Conservation (phyloP, 1,139 yeast genomes). For the Nakaseomyces uthaithaninus region DNA sequence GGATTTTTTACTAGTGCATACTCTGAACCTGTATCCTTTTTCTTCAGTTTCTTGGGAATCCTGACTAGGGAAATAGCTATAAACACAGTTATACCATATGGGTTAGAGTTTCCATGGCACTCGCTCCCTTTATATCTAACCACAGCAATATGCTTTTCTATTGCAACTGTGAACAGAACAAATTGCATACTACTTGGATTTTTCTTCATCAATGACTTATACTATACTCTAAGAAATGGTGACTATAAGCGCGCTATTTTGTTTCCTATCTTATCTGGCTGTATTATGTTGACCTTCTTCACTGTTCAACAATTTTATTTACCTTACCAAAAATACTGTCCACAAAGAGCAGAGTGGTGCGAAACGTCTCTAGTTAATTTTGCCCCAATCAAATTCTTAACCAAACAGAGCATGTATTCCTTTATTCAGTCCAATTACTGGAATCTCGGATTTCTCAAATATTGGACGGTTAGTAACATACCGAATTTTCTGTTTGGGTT, state of each 20-base stretch:
- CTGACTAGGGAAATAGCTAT: constrained; percentile 39
- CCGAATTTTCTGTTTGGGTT: constrained; percentile 77
- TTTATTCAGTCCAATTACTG: constrained; percentile 78
- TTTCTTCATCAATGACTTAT: constrained; percentile 52
- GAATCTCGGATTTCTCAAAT: constrained; percentile 71
- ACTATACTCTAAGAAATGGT: constrained; percentile 24
- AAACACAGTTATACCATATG: constrained; percentile 15
- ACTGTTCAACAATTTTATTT: constrained; percentile 38
- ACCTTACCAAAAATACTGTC: constrained; percentile 58
- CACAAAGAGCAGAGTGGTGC: constrained; percentile 78
- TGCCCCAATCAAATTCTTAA: constrained; percentile 32
- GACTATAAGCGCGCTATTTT: constrained; percentile 18
- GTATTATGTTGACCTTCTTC: constrained; percentile 42
- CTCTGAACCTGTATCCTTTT: constrained; percentile 66
- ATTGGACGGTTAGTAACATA: constrained; percentile 73
- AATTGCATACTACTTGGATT: constrained; percentile 70
- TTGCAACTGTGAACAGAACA: constrained; percentile 59
- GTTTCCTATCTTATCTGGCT: constrained; percentile 46
- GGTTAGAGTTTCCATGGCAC: constrained; percentile 12
- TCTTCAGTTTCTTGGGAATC: constrained; percentile 55
- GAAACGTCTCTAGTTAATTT: constrained; percentile 15
- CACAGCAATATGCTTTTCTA: constrained; percentile 53
- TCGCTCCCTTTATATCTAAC: constrained; percentile 31
- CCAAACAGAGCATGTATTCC: constrained; percentile 48
- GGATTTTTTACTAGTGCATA: constrained; percentile 69